Conservation (phyloP, 306 rosid genomes). For the Gynostemma pentaphyllum region DNA sequence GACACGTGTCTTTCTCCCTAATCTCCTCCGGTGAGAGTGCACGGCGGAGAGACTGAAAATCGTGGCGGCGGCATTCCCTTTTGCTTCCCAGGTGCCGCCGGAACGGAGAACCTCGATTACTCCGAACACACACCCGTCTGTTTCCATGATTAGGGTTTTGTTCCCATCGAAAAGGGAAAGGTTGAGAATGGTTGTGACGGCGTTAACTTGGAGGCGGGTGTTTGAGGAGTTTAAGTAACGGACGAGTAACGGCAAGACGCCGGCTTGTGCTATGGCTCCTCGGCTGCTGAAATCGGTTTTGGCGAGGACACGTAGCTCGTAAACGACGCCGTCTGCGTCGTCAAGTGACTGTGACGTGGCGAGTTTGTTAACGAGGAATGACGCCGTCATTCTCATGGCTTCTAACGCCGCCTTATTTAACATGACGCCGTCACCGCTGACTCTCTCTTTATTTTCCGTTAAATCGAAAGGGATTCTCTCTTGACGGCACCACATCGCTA, state of each 20-base stretch:
- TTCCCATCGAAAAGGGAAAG: slow-evolving; percentile 66
- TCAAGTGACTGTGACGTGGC: slow-evolving; percentile 20
- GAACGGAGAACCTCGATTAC: slow-evolving; percentile 46
- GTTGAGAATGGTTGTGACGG: slow-evolving; percentile 74
- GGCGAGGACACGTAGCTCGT: slow-evolving; percentile 66
- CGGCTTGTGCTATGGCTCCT: slow-evolving; percentile 64
- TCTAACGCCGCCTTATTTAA: slow-evolving; percentile 60
- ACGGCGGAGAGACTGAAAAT: slow-evolving; percentile 57
- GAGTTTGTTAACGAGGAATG: slow-evolving; percentile 49
- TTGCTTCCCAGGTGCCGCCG: slow-evolving; percentile 89
- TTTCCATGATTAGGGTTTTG: slow-evolving; percentile 61
- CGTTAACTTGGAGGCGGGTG: slow-evolving; percentile 64
- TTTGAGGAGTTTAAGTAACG: slow-evolving; percentile 25
- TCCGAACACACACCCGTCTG: slow-evolving; percentile 61
- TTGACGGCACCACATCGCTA: slow-evolving; percentile 77
- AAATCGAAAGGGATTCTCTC: slow-evolving; percentile 50
- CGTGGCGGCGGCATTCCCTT: slow-evolving; percentile 84
- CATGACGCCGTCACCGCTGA: slow-evolving; percentile 28
- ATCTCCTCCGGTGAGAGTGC: slow-evolving; percentile 29
- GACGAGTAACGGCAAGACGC: slow-evolving; percentile 58
- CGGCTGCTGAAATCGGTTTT: slow-evolving; percentile 77
- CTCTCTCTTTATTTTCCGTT: slow-evolving; percentile 16
- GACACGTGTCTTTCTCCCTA: slow-evolving; percentile 67
- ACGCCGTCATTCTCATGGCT: slow-evolving; percentile 70
- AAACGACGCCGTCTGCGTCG: slow-evolving; percentile 43